These are phyloP conservation scores for Nothopassalora personata DNA, from an alignment of 2,329 filamentous ascomycete genomes.

Conservation along the genomic window DNA sequence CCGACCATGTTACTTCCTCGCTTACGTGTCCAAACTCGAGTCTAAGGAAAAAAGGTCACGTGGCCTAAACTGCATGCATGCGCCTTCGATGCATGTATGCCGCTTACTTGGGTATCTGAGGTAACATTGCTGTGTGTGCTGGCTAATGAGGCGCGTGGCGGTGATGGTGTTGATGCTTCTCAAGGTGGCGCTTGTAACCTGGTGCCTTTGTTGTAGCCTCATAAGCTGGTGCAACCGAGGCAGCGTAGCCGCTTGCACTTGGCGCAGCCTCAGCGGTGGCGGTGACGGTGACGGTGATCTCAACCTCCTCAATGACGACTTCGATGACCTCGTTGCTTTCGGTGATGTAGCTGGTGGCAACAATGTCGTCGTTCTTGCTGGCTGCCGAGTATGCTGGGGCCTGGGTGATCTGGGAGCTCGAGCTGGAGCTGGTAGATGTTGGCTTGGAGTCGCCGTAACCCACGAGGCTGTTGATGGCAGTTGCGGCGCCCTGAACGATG, in stretches of 20 bases:
- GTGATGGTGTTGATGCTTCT: slow-evolving; percentile 26
- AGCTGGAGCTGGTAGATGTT: background rate
- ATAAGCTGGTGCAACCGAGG: background rate
- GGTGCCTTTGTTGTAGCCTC: background rate
- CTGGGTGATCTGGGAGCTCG: slow-evolving; percentile 9
- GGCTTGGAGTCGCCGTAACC: background rate
- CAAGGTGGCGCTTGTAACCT: slow-evolving; percentile 27
- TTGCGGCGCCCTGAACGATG: slow-evolving; percentile 16
- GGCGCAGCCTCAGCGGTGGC: slow-evolving; percentile 22
- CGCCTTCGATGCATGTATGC: background rate
- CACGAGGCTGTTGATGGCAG: background rate
- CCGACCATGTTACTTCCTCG: background rate
- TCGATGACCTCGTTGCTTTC: slow-evolving; percentile 41
- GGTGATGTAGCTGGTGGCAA: slow-evolving; percentile 41
- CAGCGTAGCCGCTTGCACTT: slow-evolving; percentile 27
- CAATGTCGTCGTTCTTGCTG: slow-evolving; percentile 21
- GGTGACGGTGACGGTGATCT: slow-evolving; percentile 33
- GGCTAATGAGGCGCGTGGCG: slow-evolving; percentile 4
- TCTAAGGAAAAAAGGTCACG: background rate
- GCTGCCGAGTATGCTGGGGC: slow-evolving; percentile 24
- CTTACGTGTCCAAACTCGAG: background rate
- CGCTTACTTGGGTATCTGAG: background rate
- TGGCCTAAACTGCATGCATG: background rate
- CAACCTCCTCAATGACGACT: slow-evolving; percentile 41
- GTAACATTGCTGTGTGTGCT: background rate